These are phyloP conservation scores for Lactarius psammicola DNA, from an alignment of 768 basidiomycete species.

Conservation along the genomic window DNA sequence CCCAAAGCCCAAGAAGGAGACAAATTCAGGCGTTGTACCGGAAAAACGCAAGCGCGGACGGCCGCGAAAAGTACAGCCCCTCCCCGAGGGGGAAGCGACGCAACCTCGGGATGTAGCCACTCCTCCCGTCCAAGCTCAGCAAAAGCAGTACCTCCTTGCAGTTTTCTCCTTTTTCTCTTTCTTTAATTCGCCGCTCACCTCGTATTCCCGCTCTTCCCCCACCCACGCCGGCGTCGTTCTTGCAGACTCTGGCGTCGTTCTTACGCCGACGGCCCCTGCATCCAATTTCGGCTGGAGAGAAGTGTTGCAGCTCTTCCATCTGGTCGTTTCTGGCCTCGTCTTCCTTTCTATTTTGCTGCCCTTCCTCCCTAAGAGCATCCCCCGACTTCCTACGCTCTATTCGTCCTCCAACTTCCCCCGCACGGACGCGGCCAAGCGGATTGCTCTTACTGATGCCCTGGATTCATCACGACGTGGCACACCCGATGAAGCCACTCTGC, in stretches of 20 bases:
- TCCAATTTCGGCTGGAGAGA: slow-evolving; percentile 49
- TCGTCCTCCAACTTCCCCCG: slow-evolving; percentile 11
- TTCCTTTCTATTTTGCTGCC: slow-evolving; percentile 55
- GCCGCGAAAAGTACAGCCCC: slow-evolving; percentile 67
- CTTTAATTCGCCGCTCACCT: slow-evolving; percentile 71
- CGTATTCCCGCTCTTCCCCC: slow-evolving; percentile 40
- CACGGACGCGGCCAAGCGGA: slow-evolving; percentile 28
- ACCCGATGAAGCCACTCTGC: slow-evolving; percentile 39
- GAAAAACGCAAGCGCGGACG: slow-evolving; percentile 86
- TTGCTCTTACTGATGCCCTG: slow-evolving; percentile 38
- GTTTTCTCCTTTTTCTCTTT: slow-evolving; percentile 84
- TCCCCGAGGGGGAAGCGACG: slow-evolving; percentile 34
- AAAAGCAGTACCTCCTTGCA: slow-evolving; percentile 69
- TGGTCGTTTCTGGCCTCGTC: slow-evolving; percentile 62
- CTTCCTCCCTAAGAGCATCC: slow-evolving; percentile 40
- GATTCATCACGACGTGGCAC: slow-evolving; percentile 37
- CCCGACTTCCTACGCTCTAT: neutral
- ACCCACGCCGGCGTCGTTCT: slow-evolving; percentile 61
- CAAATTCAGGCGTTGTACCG: slow-evolving; percentile 40
- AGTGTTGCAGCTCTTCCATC: slow-evolving; percentile 60
- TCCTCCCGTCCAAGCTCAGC: slow-evolving; percentile 26
- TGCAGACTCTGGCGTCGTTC: slow-evolving; percentile 36
- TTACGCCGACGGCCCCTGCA: slow-evolving; percentile 23
- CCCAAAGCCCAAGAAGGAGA: slow-evolving; percentile 44
- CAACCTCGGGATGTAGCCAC: slow-evolving; percentile 24